These are phyloP conservation scores for Penicillium sp. DNA, from an alignment of 2,329 filamentous ascomycete genomes.

Conservation along the genomic window DNA sequence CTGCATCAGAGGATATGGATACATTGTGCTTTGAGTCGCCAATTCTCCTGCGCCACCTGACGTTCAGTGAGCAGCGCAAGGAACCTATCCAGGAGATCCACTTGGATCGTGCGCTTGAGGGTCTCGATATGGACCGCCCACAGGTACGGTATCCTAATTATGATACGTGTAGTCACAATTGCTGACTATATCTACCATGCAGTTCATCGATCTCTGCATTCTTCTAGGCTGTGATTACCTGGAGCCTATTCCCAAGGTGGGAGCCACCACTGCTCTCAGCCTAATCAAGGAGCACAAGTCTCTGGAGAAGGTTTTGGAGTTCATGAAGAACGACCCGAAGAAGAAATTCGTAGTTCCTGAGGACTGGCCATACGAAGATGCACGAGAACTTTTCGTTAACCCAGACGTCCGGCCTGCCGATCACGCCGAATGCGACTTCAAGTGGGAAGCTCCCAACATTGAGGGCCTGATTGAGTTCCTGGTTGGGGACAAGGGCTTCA, in stretches of 20 bases:
- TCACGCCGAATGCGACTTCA: conserved; percentile 88
- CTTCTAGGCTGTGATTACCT: conserved; percentile 97
- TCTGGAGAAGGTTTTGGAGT: conserved; percentile 82
- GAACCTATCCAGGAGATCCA: conserved; percentile 96
- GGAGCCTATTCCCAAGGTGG: conserved; percentile 92
- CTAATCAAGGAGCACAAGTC: conserved; percentile 88
- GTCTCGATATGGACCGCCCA: conserved; percentile 80
- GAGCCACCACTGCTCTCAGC: conserved; percentile 86
- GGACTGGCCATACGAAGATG: conserved; percentile 95
- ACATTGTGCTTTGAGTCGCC: conserved; percentile 93
- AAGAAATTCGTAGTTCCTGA: conserved; percentile 83
- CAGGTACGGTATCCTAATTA: conserved; percentile 57
- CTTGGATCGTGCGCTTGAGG: conserved; percentile 80
- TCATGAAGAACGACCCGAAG: conserved; percentile 72
- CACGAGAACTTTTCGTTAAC: conserved; percentile 85
- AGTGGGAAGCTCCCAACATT: conserved; percentile 92
- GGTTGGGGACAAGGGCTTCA: conserved; percentile 94
- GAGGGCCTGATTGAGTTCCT: conserved; percentile 88
- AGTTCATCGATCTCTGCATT: conserved; percentile 98
- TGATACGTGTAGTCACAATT: conserved; percentile 9
- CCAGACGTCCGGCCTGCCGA: conserved; percentile 85
- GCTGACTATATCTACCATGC: conserved; percentile 13
- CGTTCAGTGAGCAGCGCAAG: conserved; percentile 95
- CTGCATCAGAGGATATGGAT: conserved; percentile 98
- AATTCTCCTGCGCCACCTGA: conserved; percentile 86